A percentile compares a stretch with the other conserved stretches of the same genome.
Conservation (phyloP, 2,329 filamentous ascomycete genomes). For the Fusarium torulosum region DNA sequence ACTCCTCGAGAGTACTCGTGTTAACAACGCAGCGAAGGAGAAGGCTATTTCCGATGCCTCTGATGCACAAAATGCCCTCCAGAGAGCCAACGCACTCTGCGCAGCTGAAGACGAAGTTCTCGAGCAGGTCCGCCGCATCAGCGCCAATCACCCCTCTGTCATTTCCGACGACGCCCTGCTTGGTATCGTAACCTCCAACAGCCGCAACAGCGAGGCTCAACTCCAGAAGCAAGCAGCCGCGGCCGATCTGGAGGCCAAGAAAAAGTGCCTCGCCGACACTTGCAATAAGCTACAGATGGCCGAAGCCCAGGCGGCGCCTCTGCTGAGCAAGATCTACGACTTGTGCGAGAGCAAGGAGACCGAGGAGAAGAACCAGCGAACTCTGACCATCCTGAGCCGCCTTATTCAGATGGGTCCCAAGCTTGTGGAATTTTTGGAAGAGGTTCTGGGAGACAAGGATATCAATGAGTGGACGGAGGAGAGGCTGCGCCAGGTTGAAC, state of each 20-base stretch:
- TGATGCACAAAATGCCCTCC: background rate
- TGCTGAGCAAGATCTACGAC: background rate
- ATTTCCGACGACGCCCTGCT: background rate
- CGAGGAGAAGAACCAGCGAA: background rate
- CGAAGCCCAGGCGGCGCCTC: background rate
- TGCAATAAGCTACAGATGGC: background rate
- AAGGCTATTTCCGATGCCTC: background rate
- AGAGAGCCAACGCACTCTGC: background rate
- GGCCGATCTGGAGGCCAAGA: accelerated
- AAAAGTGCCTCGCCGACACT: background rate
- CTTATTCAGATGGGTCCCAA: background rate
- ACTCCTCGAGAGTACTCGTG: background rate
- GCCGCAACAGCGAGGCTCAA: background rate
- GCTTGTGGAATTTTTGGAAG: background rate
- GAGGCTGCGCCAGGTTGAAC: background rate
- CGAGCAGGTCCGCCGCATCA: background rate
- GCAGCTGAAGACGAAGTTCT: background rate
- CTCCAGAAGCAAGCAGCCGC: background rate
- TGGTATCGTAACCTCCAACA: too few relatives aligned
- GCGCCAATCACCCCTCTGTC: background rate
- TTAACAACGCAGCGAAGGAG: accelerated
- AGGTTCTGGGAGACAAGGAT: background rate
- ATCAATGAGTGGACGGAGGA: background rate
- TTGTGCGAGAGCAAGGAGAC: background rate
- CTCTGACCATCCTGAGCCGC: background rate